phyloP scores from a whole-genome alignment of 2,329 filamentous ascomycete genomes.

The Lachnellula occidentalis region DNA sequence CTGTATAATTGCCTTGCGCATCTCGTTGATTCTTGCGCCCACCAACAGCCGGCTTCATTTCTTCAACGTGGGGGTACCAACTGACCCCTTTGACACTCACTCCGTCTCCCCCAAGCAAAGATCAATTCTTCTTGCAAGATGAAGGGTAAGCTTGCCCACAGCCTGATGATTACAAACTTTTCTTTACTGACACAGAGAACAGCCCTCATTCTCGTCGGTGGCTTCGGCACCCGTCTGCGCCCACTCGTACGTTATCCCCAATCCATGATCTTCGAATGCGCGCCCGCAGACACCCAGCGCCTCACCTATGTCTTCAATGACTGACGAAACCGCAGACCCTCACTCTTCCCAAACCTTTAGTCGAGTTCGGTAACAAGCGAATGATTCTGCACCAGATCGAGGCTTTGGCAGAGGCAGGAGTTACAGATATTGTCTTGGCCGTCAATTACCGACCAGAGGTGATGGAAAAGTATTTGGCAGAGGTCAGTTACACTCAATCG shows the following conservation, averaged over 20 bases:
- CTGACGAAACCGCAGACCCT: constrained; percentile 60
- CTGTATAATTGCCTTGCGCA: not conserved
- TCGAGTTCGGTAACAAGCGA: constrained; percentile 97
- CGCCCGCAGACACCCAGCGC: constrained; percentile 12
- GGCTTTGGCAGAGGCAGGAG: constrained; percentile 85
- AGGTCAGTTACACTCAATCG: constrained; percentile 50
- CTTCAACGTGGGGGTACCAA: constrained; percentile 12
- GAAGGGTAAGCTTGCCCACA: constrained; percentile 26
- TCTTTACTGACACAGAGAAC: constrained; percentile 17
- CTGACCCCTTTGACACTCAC: not conserved
- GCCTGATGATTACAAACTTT: not conserved
- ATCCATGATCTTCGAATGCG: constrained; percentile 10
- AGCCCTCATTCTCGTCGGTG: constrained; percentile 98
- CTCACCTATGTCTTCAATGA: constrained; percentile 24
- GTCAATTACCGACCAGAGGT: constrained; percentile 99
- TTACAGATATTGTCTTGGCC: constrained; percentile 94
- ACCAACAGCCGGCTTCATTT: not conserved
- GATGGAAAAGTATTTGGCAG: constrained; percentile 89
- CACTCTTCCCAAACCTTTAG: constrained; percentile 92
- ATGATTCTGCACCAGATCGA: constrained; percentile 99
- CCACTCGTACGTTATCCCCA: constrained; percentile 66
- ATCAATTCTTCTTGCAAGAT: constrained; percentile 24
- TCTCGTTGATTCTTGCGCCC: constrained; percentile 1
- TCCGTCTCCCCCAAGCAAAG: not conserved
- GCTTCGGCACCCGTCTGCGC: constrained; percentile 95